Conservation (phyloP, 345 rosid species). For the Eucalyptus viminalis region DNA sequence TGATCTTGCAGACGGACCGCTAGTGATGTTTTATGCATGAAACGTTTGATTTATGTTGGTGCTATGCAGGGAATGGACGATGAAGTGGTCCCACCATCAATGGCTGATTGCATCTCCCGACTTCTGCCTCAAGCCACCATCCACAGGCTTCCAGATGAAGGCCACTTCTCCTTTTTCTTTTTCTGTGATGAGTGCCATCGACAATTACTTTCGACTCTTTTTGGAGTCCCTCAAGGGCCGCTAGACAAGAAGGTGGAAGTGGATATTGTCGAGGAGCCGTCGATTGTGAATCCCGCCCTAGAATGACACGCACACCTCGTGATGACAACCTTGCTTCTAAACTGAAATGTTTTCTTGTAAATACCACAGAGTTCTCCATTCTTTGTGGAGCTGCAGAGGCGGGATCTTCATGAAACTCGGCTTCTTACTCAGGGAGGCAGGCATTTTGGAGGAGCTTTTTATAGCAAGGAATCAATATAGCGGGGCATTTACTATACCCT, state of each 20-base stretch:
- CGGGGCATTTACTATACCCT: neutral
- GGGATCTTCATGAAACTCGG: neutral
- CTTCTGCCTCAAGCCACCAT: conserved; percentile 56
- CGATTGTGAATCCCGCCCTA: neutral
- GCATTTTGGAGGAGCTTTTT: neutral
- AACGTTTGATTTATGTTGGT: neutral
- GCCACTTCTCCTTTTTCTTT: conserved; percentile 77
- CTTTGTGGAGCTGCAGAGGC: conserved; percentile 2
- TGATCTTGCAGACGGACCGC: neutral
- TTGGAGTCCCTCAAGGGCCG: conserved; percentile 59
- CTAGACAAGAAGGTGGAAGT: conserved; percentile 14
- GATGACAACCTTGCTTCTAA: neutral
- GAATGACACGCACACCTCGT: neutral
- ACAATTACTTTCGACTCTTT: conserved; percentile 53
- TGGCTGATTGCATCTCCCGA: conserved; percentile 57
- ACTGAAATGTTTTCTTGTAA: conserved; percentile 6
- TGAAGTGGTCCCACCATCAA: conserved; percentile 46
- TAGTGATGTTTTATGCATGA: neutral
- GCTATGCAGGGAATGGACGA: conserved; percentile 72
- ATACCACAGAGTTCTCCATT: conserved; percentile 23
- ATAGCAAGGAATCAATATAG: neutral
- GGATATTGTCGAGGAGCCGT: neutral
- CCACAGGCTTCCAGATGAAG: conserved; percentile 65
- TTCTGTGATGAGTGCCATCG: conserved; percentile 80
- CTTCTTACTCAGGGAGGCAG: neutral